Evolutionary conservation across 257 asterid genomes (phyloP).

Genomic region (Thymus mandschuricus): DNA sequence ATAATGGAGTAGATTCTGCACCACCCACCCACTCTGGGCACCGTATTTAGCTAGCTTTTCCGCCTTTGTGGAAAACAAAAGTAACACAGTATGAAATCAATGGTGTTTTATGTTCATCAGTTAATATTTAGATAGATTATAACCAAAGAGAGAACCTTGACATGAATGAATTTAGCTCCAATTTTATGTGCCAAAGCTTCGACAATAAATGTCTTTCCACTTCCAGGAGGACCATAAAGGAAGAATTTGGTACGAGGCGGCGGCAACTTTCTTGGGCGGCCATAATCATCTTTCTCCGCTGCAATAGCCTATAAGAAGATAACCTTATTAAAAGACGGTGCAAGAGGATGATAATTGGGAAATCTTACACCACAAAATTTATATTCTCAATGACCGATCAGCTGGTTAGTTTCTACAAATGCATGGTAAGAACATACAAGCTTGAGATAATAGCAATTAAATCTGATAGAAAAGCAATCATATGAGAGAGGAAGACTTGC

Average conservation of each 20-base stretch:
- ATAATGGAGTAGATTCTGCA: constrained; percentile 74
- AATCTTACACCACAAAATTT: not conserved
- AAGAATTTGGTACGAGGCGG: constrained; percentile 61
- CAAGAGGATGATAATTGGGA: not conserved
- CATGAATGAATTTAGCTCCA: constrained; percentile 88
- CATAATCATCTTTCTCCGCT: too few relatives aligned
- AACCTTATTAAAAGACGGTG: constrained; percentile 7
- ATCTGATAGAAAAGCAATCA: not conserved
- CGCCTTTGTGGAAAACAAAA: not conserved
- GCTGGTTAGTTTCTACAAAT: not conserved
- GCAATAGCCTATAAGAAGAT: constrained; percentile 49
- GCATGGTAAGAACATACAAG: not conserved
- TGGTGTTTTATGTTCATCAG: not conserved
- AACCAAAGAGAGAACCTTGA: constrained; percentile 56
- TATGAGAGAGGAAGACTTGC: not conserved
- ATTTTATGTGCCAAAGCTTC: constrained; percentile 94
- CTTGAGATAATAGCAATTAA: not conserved
- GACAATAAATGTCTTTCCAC: constrained; percentile 91
- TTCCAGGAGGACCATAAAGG: constrained; percentile 94
- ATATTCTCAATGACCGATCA: not conserved
- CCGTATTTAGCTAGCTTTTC: constrained; percentile 70
- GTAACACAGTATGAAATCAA: constrained; percentile 11
- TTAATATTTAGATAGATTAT: constrained; percentile 8
- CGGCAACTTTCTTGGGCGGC: too few relatives aligned
- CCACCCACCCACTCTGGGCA: constrained; percentile 84